phyloP scores from a whole-genome alignment of 2,329 filamentous ascomycete genomes.

The Arthroderma sp. region DNA sequence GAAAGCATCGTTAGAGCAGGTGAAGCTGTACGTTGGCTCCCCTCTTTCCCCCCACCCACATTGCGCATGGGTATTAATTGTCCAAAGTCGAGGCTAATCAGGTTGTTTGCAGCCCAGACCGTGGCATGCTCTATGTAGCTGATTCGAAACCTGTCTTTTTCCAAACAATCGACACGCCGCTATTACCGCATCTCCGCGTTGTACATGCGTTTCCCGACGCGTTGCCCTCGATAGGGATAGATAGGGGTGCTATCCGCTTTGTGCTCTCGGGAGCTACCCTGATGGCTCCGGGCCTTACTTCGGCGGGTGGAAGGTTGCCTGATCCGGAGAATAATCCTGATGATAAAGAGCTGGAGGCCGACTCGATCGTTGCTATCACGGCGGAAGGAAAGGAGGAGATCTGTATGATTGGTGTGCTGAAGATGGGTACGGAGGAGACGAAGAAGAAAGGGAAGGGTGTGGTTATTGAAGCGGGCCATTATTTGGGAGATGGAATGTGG shows the following conservation, averaged over 20 bases:
- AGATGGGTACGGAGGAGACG: conserved; percentile 77
- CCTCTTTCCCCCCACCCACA: background rate
- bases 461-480: conserved; percentile 88
- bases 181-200: conserved; percentile 78
- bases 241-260: conserved; percentile 92
- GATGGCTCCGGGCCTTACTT: conserved; percentile 91
- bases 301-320: conserved; percentile 66
- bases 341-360: conserved; percentile 55
- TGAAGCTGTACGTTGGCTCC: conserved; percentile 54
- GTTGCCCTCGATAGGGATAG: conserved; percentile 77
- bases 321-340: conserved; percentile 27
- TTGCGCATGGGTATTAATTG: background rate
- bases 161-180: conserved; percentile 63
- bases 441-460: conserved; percentile 90
- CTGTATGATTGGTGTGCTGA: conserved; percentile 74
- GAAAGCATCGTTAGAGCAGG: conserved; percentile 75
- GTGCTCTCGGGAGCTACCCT: conserved; percentile 85
- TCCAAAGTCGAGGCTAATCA: background rate
- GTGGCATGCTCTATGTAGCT: conserved; percentile 76
- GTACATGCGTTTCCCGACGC: conserved; percentile 79
- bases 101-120: conserved; percentile 50
- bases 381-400: conserved; percentile 90
- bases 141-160: conserved; percentile 73
- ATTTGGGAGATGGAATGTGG: conserved; percentile 89
- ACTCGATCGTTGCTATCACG: conserved; percentile 73